Percentiles rank a stretch among this genome's conserved stretches.
phyloP scores from a whole-genome alignment of 2,329 filamentous ascomycete species.

The Xylariaceae sp. region DNA sequence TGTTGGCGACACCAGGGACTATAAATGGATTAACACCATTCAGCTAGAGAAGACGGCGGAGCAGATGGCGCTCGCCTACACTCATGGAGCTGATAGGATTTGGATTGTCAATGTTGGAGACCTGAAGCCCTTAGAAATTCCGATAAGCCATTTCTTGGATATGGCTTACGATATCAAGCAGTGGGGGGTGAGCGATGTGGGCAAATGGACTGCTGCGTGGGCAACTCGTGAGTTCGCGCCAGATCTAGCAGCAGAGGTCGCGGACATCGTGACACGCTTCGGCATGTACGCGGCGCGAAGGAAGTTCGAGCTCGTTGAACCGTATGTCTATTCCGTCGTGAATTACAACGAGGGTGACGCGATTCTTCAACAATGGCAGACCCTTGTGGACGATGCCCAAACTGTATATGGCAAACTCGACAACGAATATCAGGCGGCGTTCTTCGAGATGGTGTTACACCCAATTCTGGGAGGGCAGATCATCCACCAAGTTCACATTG shows the following conservation, averaged over 20 bases:
- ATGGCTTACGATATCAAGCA: constrained; percentile 60
- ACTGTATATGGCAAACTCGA: constrained; percentile 52
- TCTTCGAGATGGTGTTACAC: constrained; percentile 58
- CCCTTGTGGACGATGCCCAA: constrained; percentile 51
- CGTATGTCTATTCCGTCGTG: constrained; percentile 52
- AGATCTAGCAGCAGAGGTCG: constrained; percentile 44
- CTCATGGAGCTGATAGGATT: constrained; percentile 53
- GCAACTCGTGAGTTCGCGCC: constrained; percentile 54
- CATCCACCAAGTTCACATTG: constrained; percentile 50
- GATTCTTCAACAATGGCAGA: constrained; percentile 51
- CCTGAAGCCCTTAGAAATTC: constrained; percentile 59
- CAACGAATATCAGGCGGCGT: constrained; percentile 49
- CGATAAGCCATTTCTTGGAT: constrained; percentile 64
- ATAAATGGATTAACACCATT: constrained; percentile 64
- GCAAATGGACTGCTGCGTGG: constrained; percentile 54
- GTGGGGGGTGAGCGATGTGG: constrained; percentile 54
- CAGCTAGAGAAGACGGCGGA: constrained; percentile 62
- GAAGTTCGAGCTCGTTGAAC: constrained; percentile 58
- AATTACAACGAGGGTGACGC: constrained; percentile 60
- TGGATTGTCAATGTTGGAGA: constrained; percentile 65
- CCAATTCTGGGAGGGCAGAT: constrained; percentile 54
- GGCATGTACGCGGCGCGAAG: constrained; percentile 52
- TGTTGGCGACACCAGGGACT: constrained; percentile 56
- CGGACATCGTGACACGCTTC: constrained; percentile 51
- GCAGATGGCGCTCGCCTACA: constrained; percentile 59